Conservation (phyloP, 2,329 filamentous ascomycete genomes). For the Fusarium xyrophilum region DNA sequence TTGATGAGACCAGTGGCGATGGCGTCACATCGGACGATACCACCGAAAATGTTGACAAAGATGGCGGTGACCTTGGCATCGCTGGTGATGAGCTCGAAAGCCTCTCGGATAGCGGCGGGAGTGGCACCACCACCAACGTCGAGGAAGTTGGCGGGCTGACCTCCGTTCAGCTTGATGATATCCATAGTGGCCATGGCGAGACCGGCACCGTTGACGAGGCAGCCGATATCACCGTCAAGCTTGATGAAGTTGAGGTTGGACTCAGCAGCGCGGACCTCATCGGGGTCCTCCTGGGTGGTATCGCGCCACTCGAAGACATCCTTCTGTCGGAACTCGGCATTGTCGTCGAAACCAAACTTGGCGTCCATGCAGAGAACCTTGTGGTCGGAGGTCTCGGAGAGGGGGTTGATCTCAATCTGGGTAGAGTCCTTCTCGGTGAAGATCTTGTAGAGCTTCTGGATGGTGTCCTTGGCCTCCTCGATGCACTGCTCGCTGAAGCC, state of each 20-base stretch:
- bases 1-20: slow-evolving; percentile 96
- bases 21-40: slow-evolving; percentile 96
- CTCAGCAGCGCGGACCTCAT: slow-evolving; percentile 96
- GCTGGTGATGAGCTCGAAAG: slow-evolving; percentile 98
- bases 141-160: slow-evolving; percentile 95
- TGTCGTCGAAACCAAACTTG: slow-evolving; percentile 99
- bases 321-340: slow-evolving; percentile 97
- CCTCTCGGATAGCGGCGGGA: slow-evolving; percentile 93
- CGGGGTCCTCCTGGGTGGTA: slow-evolving; percentile 91
- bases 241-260: slow-evolving; percentile 99
- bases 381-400: slow-evolving; percentile 98
- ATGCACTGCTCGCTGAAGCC: slow-evolving; percentile 98
- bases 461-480: slow-evolving; percentile 91
- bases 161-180: slow-evolving; percentile 99
- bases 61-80: slow-evolving; percentile 98
- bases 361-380: slow-evolving; percentile 99
- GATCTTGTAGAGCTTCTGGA: slow-evolving; percentile 99
- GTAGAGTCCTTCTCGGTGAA: slow-evolving; percentile 99
- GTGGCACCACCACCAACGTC: slow-evolving; percentile 98
- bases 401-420: slow-evolving; percentile 99
- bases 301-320: slow-evolving; percentile 95
- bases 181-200: slow-evolving; percentile 99
- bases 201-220: slow-evolving; percentile 97
- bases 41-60: slow-evolving; percentile 99
- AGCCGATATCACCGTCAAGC: slow-evolving; percentile 98